Conservation (phyloP, 2,329 filamentous ascomycete species). For the Aspergillus udagawae region DNA sequence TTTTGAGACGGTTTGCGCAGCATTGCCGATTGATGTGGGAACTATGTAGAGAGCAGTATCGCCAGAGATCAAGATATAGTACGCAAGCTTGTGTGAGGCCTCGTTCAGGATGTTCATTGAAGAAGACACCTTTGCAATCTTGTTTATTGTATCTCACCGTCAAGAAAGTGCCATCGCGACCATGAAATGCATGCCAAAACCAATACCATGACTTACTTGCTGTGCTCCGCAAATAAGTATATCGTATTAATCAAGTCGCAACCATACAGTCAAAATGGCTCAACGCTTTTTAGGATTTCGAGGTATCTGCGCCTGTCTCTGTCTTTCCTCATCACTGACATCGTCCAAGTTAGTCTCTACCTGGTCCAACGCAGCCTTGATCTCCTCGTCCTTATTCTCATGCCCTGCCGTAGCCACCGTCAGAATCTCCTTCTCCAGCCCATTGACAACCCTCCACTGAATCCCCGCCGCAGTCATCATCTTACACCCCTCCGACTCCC, state of each 20-base stretch:
- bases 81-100: too few relatives aligned
- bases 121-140: background rate
- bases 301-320: conserved; percentile 34
- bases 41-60: background rate
- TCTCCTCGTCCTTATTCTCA: conserved; percentile 33
- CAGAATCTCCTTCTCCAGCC: conserved; percentile 77
- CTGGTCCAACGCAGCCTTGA: conserved; percentile 22
- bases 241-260: too few relatives aligned
- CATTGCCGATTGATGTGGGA: background rate
- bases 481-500: conserved; percentile 68
- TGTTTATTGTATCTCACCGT: background rate
- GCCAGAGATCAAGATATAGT: background rate
- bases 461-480: conserved; percentile 71
- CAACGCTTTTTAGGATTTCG: conserved; percentile 42
- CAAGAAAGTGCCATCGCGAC: background rate
- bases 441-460: conserved; percentile 66
- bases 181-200: too few relatives aligned
- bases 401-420: conserved; percentile 81
- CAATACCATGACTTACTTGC: too few relatives aligned
- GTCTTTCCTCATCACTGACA: conserved; percentile 36
- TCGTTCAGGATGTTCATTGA: background rate
- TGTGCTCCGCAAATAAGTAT: too few relatives aligned
- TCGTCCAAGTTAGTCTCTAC: conserved; percentile 35
- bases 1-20: background rate
- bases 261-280: background rate